Evolutionary conservation across 768 basidiomycete genomes (phyloP), one percentile per base, ranked within the genome.

Genomic region (Leccinum rimulosum): DNA sequence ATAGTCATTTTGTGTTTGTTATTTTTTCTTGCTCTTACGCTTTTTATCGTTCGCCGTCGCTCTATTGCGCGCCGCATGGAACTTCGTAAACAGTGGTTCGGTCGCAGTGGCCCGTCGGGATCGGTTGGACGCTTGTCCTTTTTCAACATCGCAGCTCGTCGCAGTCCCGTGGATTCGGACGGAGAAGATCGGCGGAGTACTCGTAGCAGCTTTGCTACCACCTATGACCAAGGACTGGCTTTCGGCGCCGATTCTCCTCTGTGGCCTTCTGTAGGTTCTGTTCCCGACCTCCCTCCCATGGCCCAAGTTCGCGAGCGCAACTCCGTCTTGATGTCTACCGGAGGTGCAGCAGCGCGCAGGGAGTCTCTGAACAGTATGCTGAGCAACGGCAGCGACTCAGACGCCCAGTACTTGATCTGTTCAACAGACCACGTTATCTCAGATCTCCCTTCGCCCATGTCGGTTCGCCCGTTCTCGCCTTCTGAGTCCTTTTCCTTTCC

Each of bases 401-500:
- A 73, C 8, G 67, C 76, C 0, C 82, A 83, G 54, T 81, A 76
- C 65, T 72, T 81, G 27, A 52, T 72, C 22, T 61, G 80, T 62
- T 60, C 70, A 7, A 55, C 60, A n/a, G 54, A 52, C 36, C 64
- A 62, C 58, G 56, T 55, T 55, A 52, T 57, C 30, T 48, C 28
- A 19, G 68, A 67, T 35, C 65, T 68, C n/a, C 59, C 68, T 4
- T 80, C 83, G 0, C 82, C 84, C 25, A 84, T 87, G 78, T 84
- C 79, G 40, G 84, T 85, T 19, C 82, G 84, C 43, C 85, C 85
- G 2, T 88, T 86, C 74, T 83, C 85, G 0, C 83, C 85, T 11
- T 81, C 82, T 17, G 87, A 89, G 68, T 81, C 82, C 5, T 89
- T 86, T 71, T 72, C 84, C 9, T 89, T 89, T 76, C 88, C 87